These are phyloP conservation scores for Pezicula radicicola DNA, from an alignment of 2,329 filamentous ascomycete genomes.

Conservation along the genomic window DNA sequence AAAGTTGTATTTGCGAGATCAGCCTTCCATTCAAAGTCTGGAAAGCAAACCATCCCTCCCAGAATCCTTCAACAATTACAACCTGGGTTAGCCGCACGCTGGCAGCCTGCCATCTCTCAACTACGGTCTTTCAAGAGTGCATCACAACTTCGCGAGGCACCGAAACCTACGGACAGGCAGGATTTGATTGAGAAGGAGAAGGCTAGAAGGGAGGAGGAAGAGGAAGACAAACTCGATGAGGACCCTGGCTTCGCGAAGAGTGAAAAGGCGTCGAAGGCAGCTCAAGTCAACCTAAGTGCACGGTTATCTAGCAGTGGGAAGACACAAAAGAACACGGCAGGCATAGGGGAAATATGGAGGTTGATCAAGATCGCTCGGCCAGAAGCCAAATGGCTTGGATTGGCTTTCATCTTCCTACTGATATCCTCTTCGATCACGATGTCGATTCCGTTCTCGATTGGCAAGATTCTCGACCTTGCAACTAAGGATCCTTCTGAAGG, in stretches of 20 bases:
- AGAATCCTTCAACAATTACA: constrained; percentile 11
- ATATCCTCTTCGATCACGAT: constrained; percentile 92
- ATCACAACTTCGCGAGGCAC: constrained; percentile 14
- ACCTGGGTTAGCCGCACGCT: constrained; percentile 18
- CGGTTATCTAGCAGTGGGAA: constrained; percentile 82
- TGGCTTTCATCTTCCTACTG: constrained; percentile 82
- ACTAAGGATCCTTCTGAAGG: constrained; percentile 69
- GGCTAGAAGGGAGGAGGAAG: constrained; percentile 37
- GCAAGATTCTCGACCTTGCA: constrained; percentile 89
- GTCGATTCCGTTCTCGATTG: constrained; percentile 95
- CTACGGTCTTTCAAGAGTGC: constrained; percentile 25
- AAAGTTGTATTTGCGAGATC: constrained; percentile 7
- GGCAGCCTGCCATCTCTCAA: constrained; percentile 25
- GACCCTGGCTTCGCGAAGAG: constrained; percentile 66
- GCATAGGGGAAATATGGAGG: constrained; percentile 76
- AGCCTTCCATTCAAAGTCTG: constrained; percentile 7
- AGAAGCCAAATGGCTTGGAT: constrained; percentile 71
- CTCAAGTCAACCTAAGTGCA: constrained; percentile 85
- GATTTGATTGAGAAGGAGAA: constrained; percentile 32
- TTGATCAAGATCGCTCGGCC: constrained; percentile 86
- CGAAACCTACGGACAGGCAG: constrained; percentile 23
- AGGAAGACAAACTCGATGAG: constrained; percentile 39
- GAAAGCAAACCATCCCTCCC: constrained; percentile 7
- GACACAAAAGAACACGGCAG: constrained; percentile 48
- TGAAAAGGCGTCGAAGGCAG: constrained; percentile 81